phyloP scores from a whole-genome alignment of 495 filamentous ascomycete genomes.

The Penicillium macrosclerotiorum region DNA sequence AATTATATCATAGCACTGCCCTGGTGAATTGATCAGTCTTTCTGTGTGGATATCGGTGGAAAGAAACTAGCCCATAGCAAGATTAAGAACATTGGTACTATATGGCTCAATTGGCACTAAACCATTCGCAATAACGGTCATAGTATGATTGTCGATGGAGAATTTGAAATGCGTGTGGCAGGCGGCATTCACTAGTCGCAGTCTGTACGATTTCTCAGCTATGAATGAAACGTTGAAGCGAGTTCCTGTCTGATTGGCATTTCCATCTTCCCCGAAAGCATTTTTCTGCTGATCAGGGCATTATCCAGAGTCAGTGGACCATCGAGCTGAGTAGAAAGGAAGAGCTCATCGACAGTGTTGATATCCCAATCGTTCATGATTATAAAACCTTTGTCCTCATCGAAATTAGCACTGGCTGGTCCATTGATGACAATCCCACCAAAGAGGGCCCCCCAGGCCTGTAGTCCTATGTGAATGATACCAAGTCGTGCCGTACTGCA shows the following conservation, averaged over 20 bases:
- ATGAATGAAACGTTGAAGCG: conserved; percentile 35
- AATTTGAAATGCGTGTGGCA: conserved; percentile 47
- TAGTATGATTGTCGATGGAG: conserved; percentile 42
- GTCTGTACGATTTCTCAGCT: conserved; percentile 39
- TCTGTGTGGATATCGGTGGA: too few relatives aligned
- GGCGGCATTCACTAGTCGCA: conserved; percentile 45
- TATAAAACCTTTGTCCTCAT: conserved; percentile 58
- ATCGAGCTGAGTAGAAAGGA: background rate
- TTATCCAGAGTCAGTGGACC: conserved; percentile 35
- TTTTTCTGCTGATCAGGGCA: conserved; percentile 54
- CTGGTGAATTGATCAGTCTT: conserved; percentile 8
- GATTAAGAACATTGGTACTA: conserved; percentile 38
- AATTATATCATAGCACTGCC: conserved; percentile 66
- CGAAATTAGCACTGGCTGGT: conserved; percentile 60
- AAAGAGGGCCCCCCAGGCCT: conserved; percentile 45
- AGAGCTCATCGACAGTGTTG: conserved; percentile 21
- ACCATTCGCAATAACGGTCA: conserved; percentile 45
- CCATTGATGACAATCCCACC: conserved; percentile 38
- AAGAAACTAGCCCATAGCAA: conserved; percentile 51
- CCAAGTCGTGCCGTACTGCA: conserved; percentile 75
- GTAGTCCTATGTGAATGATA: conserved; percentile 75
- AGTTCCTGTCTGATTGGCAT: conserved; percentile 32
- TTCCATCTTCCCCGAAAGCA: conserved; percentile 30
- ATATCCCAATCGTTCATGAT: conserved; percentile 63
- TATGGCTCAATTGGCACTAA: conserved; percentile 47